Evolutionary conservation across 2,329 filamentous ascomycete genomes (phyloP), one percentile per base, ranked within the genome.

Genomic region (Penicillium sp.): DNA sequence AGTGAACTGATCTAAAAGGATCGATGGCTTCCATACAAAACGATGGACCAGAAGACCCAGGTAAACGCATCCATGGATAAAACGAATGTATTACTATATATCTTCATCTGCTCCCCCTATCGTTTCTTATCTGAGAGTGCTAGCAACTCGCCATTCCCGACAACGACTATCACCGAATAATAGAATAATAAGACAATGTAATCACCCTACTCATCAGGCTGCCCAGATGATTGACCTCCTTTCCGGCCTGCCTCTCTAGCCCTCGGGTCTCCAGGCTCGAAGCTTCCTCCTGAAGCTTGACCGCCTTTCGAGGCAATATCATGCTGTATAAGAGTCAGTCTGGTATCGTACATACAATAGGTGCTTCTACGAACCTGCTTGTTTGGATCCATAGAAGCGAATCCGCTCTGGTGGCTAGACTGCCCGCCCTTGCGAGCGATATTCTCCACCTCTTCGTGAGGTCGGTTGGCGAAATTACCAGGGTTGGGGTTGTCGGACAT

Each of bases 231-330:
- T 27, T 27, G 25, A 29, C 40, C 40, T 27, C 82, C 81, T 70
- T 83, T 84, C 31, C 73, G 71, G 3, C 82, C 82, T 18, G 81
- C 81, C 65, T 83, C 81, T 45, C 71, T 76, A 2, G 81, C 80
- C 55, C 73, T 76, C 66, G 81, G 76, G 46, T 77, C 79, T 7
- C 82, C 79, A 0, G 76, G 75, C 62, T 83, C 77, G 51, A 85
- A 85, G 3, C 77, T 81, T 5, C 82, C 81, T 34, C 75, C 72
- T 0, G 80, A 83, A 0, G 79, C 77, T 46, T 82, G 72, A 6
- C 80, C 82, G 10, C 82, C 82, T 66, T 75, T 72, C 12, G 81
- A 84, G 2, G 82, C 81, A 55, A 84, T 83, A 1, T 83, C 54
- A 5, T 25, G 29, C 40, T 42, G 27, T 0, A 18, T 42, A 27